Base-by-base conservation (phyloP, 495 filamentous ascomycete genomes). In the Staphylotrichum tortipilum region DNA sequence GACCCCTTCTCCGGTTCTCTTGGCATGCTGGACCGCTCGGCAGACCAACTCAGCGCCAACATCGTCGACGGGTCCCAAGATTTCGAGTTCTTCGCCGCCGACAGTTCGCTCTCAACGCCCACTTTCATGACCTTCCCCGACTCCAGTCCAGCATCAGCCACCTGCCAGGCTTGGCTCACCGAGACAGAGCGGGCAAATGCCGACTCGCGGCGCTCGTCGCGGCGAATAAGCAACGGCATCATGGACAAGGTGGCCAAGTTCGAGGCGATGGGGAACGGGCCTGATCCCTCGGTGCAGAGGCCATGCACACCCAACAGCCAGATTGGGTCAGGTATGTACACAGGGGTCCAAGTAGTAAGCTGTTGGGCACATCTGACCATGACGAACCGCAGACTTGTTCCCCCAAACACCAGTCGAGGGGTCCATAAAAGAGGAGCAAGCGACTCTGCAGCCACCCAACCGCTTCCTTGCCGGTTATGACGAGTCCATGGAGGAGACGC, bases 291-390 rank as follows among this genome's bases (percentile, higher is more conserved):
- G 17, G 30, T 22, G 7, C 72, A 74, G 50, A 72, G 73, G 54
- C 79, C 81, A 33, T 66, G 72, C 52, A 87, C 80, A 24, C 83
- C 79, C 55, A 70, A 68, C 54, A 72, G 65, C 35, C 78, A 80
- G 57, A 74, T 72, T 62, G 69, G 61, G 46, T 59, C 59, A 44
- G 68, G 83, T 84, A 71, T 68, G 78, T 60, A 39, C 7, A 29
- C 3, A 1, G 12, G 21, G 2, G 26, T 15, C 3, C 11, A 4
- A 1, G 11, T 17, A 28, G 1, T n/a, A n/a, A 4, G n/a, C 18
- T 41, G 17, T 30, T 0, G 23, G 14, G 9, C 12, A 38, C 28
- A 37, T 21, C 50, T 58, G 36, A 56, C 37, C 3, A 31, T 1
- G 12, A 7, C n/a, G 26, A 28, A 7, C 6, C 33, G n/a, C 43